Conservation (phyloP, 768 basidiomycete genomes). For the Aureoboletus auriporus region DNA sequence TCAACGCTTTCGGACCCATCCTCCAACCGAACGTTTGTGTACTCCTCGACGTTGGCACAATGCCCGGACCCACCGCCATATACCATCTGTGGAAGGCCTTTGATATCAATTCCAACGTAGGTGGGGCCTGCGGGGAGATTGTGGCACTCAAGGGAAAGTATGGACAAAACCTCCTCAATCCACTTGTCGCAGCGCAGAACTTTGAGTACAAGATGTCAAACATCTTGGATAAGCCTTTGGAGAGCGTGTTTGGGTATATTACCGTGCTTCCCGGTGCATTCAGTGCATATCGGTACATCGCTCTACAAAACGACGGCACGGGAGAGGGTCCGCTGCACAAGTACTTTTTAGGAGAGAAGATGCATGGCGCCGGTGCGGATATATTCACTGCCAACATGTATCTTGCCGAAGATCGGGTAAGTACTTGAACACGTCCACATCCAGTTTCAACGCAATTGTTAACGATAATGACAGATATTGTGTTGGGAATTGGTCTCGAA, state of each 20-base stretch:
- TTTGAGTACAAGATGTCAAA: conserved; percentile 95
- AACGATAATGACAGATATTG: conserved; percentile 56
- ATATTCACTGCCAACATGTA: conserved; percentile 98
- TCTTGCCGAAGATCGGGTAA: conserved; percentile 80
- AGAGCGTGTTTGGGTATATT: conserved; percentile 90
- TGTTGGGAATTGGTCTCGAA: conserved; percentile 99
- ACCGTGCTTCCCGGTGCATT: conserved; percentile 92
- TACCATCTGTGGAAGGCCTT: conserved; percentile 96
- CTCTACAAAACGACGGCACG: conserved; percentile 76
- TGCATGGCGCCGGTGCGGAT: conserved; percentile 84
- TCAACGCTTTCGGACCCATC: conserved; percentile 82
- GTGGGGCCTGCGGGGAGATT: conserved; percentile 95
- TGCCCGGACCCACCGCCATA: conserved; percentile 83
- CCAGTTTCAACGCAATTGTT: not conserved
- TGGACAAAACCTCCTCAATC: conserved; percentile 75
- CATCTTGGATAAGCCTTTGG: conserved; percentile 89
- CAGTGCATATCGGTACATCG: conserved; percentile 88
- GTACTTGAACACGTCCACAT: conserved; percentile 13
- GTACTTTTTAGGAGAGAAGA: conserved; percentile 96
- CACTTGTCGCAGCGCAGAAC: conserved; percentile 86
- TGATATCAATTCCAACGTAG: conserved; percentile 86
- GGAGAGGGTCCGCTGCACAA: conserved; percentile 91
- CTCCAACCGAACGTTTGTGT: conserved; percentile 92
- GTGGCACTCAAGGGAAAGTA: conserved; percentile 87
- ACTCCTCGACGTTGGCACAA: conserved; percentile 82